Base-by-base conservation (phyloP, 2,329 filamentous ascomycete genomes). In the Arthroderma sp. region DNA sequence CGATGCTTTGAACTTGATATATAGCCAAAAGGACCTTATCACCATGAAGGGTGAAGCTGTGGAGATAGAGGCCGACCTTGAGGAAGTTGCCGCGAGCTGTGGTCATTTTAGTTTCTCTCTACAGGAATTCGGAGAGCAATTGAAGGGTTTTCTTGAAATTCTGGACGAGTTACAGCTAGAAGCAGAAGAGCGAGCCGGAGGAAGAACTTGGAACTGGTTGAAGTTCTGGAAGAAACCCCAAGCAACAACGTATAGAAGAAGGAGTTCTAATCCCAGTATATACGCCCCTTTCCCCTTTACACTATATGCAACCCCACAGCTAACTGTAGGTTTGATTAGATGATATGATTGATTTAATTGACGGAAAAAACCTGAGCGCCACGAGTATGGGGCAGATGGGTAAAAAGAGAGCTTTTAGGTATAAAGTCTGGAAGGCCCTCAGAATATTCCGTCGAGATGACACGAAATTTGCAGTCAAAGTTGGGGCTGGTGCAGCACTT, bases 61-160 rank as follows among this genome's bases (percentile, higher is more conserved):
- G 43, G 82, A 83, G 49, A 74, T 89, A 6, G 82, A 93, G 57
- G 91, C 89, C 2, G 91, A 96, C 61, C 87, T 94, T 46, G 91
- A 98, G 61, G 91, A 98, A 62, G 88, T 96, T 7, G 88, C 89
- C 36, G 89, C 91, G n/a, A 93, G 88, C 46, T 98, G 91, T 57
- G 89, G 91, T 0, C 88, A 96, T 63, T 98, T 96, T 59, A 89
- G 85, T 58, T 95, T 91, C 60, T 93, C 84, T 37, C 70, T 98
- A 28, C 77, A 91, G 50, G 84, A 91, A 53, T 89, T 96, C 57
- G 88, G 86, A 0, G 85, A 94, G 58, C 87, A 95, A 57, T 83
- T 94, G 67, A 78, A 85, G 52, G 76, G 75, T 8, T 91, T 94
- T 54, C 64, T 98, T 38, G 78, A 85, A 43, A 80, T 91, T 0